phyloP scores from a whole-genome alignment of 192 early-diverging fungal genomes.

The Obelidium mucronatum region DNA sequence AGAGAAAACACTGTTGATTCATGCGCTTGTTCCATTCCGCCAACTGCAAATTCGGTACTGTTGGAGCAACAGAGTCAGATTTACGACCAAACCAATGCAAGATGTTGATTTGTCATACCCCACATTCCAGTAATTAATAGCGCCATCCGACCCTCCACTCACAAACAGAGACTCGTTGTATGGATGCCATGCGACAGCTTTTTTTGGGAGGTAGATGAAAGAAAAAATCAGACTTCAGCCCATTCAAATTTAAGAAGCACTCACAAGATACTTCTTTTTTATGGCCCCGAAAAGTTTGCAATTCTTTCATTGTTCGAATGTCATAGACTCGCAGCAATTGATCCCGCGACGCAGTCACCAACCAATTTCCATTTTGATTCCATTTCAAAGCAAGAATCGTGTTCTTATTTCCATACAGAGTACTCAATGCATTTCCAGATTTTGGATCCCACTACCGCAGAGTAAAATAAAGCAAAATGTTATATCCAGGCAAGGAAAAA shows the following conservation, averaged over 20 bases:
- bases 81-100: slow-evolving; percentile 13
- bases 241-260: slow-evolving; percentile 29
- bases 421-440: slow-evolving; percentile 81
- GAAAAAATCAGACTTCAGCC: slow-evolving; percentile 11
- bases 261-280: slow-evolving; percentile 86
- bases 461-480: neutral
- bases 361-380: slow-evolving; percentile 98
- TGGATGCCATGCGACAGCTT: slow-evolving; percentile 94
- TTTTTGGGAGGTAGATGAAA: neutral
- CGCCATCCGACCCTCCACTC: slow-evolving; percentile 90
- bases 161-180: slow-evolving; percentile 88
- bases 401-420: slow-evolving; percentile 95
- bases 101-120: slow-evolving; percentile 52
- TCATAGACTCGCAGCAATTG: slow-evolving; percentile 93
- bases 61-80: slow-evolving; percentile 43
- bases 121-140: slow-evolving; percentile 86
- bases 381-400: slow-evolving; percentile 87
- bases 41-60: slow-evolving; percentile 50
- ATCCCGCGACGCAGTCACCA: slow-evolving; percentile 89
- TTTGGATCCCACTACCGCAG: slow-evolving; percentile 87
- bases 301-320: slow-evolving; percentile 90
- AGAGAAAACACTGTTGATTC: slow-evolving; percentile 92
- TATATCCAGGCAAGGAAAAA: neutral
- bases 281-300: slow-evolving; percentile 85
- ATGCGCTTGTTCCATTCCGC: slow-evolving; percentile 80